Percentiles rank a stretch among this genome's conserved stretches.
Conservation (phyloP, 257 asterid genomes). For the Henckelia pumila region DNA sequence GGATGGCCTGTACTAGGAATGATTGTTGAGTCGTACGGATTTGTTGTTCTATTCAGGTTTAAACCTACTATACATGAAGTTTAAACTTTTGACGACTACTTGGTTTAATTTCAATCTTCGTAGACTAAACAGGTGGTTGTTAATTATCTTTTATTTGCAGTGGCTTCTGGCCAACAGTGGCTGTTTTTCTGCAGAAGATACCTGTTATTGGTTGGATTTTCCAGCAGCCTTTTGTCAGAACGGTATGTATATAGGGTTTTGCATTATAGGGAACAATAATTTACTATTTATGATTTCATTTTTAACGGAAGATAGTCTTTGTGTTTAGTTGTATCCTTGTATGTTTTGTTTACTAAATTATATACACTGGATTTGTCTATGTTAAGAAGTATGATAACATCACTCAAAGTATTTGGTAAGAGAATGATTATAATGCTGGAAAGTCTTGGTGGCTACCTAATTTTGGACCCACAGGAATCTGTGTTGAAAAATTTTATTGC, state of each 20-base stretch:
- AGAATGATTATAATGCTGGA: background rate
- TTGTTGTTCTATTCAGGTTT: conserved; percentile 90
- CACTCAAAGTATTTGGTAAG: background rate
- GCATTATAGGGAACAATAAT: no score
- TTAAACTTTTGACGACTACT: background rate
- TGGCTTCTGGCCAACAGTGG: conserved; percentile 97
- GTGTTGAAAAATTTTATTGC: background rate
- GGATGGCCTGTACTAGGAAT: conserved; percentile 95
- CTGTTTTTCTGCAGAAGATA: conserved; percentile 89
- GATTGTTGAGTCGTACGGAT: conserved; percentile 95
- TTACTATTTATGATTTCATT: background rate
- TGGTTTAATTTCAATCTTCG: conserved; percentile 18
- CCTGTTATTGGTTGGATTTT: conserved; percentile 88
- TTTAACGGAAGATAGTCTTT: background rate
- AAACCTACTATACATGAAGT: conserved; percentile 8
- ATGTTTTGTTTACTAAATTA: conserved; percentile 1
- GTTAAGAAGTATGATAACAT: background rate
- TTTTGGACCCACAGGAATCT: background rate
- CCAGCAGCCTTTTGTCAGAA: conserved; percentile 87
- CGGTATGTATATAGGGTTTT: no score
- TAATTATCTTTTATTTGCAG: conserved; percentile 45
- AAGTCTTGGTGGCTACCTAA: background rate
- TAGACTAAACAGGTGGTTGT: conserved; percentile 22
- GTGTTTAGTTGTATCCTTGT: background rate
- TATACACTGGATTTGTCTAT: background rate